Evolutionary conservation across 805 yeast genomes (phyloP).

Genomic region (Candida argentea): DNA sequence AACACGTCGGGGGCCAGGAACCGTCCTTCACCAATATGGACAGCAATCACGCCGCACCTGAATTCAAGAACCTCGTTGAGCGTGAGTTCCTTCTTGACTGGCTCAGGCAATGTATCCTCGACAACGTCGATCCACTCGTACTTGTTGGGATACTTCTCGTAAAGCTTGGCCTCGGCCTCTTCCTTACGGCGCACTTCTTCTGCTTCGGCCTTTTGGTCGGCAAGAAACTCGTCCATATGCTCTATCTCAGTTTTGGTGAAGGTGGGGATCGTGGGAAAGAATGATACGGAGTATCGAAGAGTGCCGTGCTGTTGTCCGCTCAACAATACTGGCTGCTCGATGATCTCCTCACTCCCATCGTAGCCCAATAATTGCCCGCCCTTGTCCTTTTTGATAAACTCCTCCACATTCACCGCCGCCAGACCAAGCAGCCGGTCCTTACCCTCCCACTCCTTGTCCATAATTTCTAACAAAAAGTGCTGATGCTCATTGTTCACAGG

Average conservation of each 20-base stretch:
- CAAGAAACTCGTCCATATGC: constrained; percentile 33
- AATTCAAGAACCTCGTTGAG: constrained; percentile 43
- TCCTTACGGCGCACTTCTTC: constrained; percentile 33
- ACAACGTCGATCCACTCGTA: constrained; percentile 54
- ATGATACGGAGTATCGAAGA: constrained; percentile 46
- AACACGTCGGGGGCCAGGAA: constrained; percentile 38
- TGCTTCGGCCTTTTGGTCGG: constrained; percentile 13
- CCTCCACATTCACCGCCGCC: constrained; percentile 38
- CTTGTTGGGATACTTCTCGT: constrained; percentile 46
- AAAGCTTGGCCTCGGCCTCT: constrained; percentile 38
- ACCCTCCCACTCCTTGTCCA: constrained; percentile 57
- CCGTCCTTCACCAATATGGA: constrained; percentile 42
- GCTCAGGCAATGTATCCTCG: constrained; percentile 23
- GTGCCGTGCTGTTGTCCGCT: constrained; percentile 35
- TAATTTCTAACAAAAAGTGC: constrained; percentile 44
- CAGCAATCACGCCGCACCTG: constrained; percentile 54
- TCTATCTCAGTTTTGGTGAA: constrained; percentile 47
- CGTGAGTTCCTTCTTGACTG: constrained; percentile 35
- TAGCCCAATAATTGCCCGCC: constrained; percentile 38
- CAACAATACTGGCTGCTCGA: constrained; percentile 34
- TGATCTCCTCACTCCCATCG: constrained; percentile 40
- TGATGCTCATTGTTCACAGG: constrained; percentile 56
- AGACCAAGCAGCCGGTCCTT: constrained; percentile 59
- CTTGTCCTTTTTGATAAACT: constrained; percentile 37
- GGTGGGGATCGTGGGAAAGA: constrained; percentile 56